These are phyloP conservation scores for Acanthochlamys bracteata DNA, from an alignment of 106 monocot species.

Conservation along the genomic window DNA sequence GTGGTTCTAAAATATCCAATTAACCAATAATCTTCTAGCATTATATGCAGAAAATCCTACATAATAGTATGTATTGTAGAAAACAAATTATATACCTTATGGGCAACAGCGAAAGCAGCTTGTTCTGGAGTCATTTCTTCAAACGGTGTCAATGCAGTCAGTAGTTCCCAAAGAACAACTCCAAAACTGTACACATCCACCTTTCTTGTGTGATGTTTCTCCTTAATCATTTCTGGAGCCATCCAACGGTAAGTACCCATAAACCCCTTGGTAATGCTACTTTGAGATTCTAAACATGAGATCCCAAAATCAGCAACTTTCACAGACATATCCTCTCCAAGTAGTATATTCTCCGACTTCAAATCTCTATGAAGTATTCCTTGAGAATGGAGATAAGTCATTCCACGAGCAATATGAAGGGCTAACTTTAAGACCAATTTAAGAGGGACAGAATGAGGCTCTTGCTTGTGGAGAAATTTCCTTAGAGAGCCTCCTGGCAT, in stretches of 20 bases:
- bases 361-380: slow-evolving; percentile 90
- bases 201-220: slow-evolving; percentile 77
- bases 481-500: slow-evolving; percentile 78
- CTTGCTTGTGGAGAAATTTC: slow-evolving; percentile 85
- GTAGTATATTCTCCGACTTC: slow-evolving; percentile 91
- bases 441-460: slow-evolving; percentile 55
- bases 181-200: slow-evolving; percentile 98
- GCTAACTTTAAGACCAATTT: slow-evolving; percentile 54
- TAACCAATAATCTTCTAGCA: neutral
- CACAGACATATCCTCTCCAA: slow-evolving; percentile 70
- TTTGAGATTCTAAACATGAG: slow-evolving; percentile 75
- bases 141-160: slow-evolving; percentile 77
- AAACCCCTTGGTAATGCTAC: slow-evolving; percentile 59
- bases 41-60: neutral
- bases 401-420: slow-evolving; percentile 79
- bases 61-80: neutral
- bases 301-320: slow-evolving; percentile 98
- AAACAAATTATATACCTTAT: slow-evolving; percentile 48
- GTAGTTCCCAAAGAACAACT: slow-evolving; percentile 79
- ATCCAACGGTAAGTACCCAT: slow-evolving; percentile 93
- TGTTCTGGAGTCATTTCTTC: slow-evolving; percentile 89
- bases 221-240: slow-evolving; percentile 99
- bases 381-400: slow-evolving; percentile 81
- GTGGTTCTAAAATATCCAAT: too few relatives aligned
- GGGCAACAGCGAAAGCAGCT: slow-evolving; percentile 84